These are phyloP conservation scores for Botrytis fabae DNA, from an alignment of 2,329 filamentous ascomycete genomes.

Conservation along the genomic window DNA sequence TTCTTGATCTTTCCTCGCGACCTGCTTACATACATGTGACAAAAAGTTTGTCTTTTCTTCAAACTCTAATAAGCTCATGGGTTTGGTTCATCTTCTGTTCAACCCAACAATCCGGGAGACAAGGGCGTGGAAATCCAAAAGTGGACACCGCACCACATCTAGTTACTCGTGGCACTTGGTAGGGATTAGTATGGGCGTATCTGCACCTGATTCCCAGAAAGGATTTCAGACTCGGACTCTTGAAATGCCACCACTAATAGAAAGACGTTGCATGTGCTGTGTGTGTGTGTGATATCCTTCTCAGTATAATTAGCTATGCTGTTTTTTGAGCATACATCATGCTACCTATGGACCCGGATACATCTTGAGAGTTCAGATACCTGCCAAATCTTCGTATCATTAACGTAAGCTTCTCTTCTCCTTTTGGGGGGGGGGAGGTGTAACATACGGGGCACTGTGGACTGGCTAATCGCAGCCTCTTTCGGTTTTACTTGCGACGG, in stretches of 20 bases:
- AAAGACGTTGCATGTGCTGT: background rate
- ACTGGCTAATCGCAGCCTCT: background rate
- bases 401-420: background rate
- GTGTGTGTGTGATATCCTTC: background rate
- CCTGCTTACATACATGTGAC: background rate
- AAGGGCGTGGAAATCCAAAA: slow-evolving; percentile 15
- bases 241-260: slow-evolving; percentile 15
- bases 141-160: slow-evolving; percentile 21
- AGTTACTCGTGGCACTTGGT: background rate
- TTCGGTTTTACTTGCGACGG: background rate
- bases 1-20: background rate
- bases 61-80: background rate
- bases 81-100: slow-evolving; percentile 6
- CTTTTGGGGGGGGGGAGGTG: background rate
- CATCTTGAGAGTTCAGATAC: background rate
- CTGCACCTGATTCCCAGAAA: slow-evolving; percentile 18
- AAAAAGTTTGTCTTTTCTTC: background rate
- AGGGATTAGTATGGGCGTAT: slow-evolving; percentile 8
- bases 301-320: background rate
- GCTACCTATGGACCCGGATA: background rate
- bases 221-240: slow-evolving; percentile 7
- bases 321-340: background rate
- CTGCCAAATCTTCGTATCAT: background rate
- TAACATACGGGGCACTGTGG: background rate
- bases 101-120: slow-evolving; percentile 16